Percentiles rank a stretch among this genome's conserved stretches.
Conservation (phyloP, 805 yeast species). For the Blastobotrys peoriensis region DNA sequence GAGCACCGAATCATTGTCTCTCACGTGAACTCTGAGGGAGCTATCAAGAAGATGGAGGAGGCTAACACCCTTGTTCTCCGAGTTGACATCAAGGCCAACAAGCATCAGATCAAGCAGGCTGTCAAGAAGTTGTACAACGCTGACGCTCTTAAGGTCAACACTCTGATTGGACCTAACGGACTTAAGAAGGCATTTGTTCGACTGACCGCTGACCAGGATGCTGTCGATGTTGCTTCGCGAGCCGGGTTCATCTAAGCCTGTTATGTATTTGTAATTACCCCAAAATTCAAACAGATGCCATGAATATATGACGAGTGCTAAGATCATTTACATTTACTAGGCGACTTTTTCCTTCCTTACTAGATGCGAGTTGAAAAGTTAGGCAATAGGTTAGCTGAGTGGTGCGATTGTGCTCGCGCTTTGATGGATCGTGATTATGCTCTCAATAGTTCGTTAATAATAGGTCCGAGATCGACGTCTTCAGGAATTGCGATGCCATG, state of each 20-base stretch:
- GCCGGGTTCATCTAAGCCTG: constrained; percentile 88
- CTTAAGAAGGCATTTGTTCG: constrained; percentile 99
- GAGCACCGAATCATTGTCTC: constrained; percentile 89
- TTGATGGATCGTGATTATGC: neutral
- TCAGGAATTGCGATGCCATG: constrained; percentile 20
- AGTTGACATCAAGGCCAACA: constrained; percentile 96
- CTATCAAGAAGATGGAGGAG: constrained; percentile 99
- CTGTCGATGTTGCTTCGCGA: constrained; percentile 99
- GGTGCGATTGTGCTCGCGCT: no score
- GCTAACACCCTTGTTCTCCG: constrained; percentile 99
- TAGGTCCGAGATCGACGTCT: constrained; percentile 19
- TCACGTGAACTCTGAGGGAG: constrained; percentile 97
- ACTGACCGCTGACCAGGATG: constrained; percentile 98
- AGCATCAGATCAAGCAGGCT: constrained; percentile 96
- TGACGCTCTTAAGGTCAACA: constrained; percentile 90
- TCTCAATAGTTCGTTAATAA: constrained; percentile 12
- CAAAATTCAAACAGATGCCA: neutral
- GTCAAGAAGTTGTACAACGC: constrained; percentile 98
- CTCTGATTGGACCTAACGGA: constrained; percentile 98
- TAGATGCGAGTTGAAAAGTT: no score
- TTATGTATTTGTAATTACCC: neutral
- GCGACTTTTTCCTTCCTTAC: neutral
- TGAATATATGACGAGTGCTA: neutral
- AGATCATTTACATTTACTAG: neutral
- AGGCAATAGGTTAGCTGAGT: no score